These are phyloP conservation scores for Linaria vulgaris DNA, from an alignment of 257 asterid species.

Conservation along the genomic window DNA sequence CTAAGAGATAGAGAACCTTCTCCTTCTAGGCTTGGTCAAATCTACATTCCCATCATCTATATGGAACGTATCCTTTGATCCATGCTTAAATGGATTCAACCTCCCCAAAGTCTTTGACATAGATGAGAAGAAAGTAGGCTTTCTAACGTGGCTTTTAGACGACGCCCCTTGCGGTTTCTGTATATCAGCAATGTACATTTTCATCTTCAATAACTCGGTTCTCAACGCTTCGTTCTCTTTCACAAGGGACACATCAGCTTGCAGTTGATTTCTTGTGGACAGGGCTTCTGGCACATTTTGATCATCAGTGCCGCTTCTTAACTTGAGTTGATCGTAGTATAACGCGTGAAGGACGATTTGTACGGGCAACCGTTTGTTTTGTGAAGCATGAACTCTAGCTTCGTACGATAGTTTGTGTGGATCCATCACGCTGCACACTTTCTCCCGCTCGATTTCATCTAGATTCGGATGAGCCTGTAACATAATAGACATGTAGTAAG, in stretches of 20 bases:
- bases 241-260: constrained; percentile 64
- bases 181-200: constrained; percentile 69
- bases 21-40: constrained; percentile 77
- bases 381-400: constrained; percentile 92
- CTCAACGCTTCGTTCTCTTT: constrained; percentile 84
- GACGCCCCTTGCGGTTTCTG: constrained; percentile 50
- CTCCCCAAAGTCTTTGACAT: constrained; percentile 79
- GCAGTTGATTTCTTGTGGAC: constrained; percentile 56
- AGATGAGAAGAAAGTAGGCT: constrained; percentile 72
- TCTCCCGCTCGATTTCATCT: constrained; percentile 92
- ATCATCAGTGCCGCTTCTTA: constrained; percentile 67
- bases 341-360: constrained; percentile 90
- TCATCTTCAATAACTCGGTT: constrained; percentile 82
- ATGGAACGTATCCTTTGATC: constrained; percentile 76
- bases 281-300: constrained; percentile 42
- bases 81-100: constrained; percentile 79
- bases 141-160: constrained; percentile 40
- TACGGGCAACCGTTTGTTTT: constrained; percentile 88
- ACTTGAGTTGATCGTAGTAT: constrained; percentile 77
- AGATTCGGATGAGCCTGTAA: constrained; percentile 82
- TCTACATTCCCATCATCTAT: constrained; percentile 64
- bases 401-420: constrained; percentile 82
- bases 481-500: not conserved
- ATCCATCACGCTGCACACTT: constrained; percentile 92
- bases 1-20: constrained; percentile 89